Percentiles rank a stretch among this genome's conserved stretches.
phyloP scores from a whole-genome alignment of 768 basidiomycete species.

The Lactarius sanguifluus region DNA sequence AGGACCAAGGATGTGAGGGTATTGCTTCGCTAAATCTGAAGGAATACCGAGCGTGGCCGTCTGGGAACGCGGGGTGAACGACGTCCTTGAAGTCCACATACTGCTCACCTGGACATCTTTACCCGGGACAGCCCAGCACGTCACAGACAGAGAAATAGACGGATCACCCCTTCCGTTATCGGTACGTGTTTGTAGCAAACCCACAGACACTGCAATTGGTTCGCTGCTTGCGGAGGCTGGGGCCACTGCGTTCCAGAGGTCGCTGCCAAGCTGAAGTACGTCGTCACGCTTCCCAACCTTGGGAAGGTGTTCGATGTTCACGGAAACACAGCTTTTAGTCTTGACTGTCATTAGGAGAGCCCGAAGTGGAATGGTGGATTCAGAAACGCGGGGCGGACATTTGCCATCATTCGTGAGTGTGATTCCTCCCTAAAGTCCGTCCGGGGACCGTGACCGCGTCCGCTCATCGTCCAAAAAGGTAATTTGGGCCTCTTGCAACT shows the following conservation, averaged over 20 bases:
- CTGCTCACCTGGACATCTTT: slow-evolving; percentile 40
- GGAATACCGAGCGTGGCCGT: slow-evolving; percentile 17
- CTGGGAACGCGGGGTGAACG: slow-evolving; percentile 32
- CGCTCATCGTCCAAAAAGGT: slow-evolving; percentile 11
- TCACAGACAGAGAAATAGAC: slow-evolving; percentile 30
- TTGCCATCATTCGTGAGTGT: slow-evolving; percentile 2
- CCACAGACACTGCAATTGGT: slow-evolving; percentile 20
- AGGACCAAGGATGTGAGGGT: slow-evolving; percentile 9
- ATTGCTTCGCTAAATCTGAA: slow-evolving; percentile 13
- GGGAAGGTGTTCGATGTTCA: slow-evolving; percentile 4
- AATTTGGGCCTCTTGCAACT: neutral
- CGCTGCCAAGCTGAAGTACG: slow-evolving; percentile 15
- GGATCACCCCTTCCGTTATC: neutral
- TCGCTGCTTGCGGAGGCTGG: slow-evolving; percentile 2
- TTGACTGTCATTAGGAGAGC: slow-evolving; percentile 12
- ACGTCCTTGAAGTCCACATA: neutral
- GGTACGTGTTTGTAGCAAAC: neutral
- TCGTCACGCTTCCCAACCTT: neutral
- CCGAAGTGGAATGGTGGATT: neutral
- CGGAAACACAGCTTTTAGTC: neutral
- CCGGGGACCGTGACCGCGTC: slow-evolving; percentile 15
- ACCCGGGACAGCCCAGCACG: slow-evolving; percentile 40
- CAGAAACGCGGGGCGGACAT: slow-evolving; percentile 7
- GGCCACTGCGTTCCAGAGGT: slow-evolving; percentile 19
- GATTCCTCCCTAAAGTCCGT: slow-evolving; percentile 17